Conservation (phyloP, 352 stramenopile genomes). For the Globisporangium spinosum region DNA sequence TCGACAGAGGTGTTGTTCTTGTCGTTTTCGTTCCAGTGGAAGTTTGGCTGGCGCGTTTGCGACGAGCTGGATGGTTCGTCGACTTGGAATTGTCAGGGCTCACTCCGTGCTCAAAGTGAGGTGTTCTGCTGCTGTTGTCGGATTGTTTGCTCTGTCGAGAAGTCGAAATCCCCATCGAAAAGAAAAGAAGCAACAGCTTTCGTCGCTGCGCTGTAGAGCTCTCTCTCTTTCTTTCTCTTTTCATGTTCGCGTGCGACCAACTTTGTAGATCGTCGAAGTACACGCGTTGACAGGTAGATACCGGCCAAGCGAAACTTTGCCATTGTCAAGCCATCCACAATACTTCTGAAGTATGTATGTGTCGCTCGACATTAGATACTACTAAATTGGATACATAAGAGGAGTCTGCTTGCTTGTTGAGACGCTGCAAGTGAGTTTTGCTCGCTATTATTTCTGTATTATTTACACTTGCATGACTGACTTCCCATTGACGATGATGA, state of each 20-base stretch:
- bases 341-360: too few species aligned
- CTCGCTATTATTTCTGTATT: background rate
- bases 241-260: too few species aligned
- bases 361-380: too few species aligned
- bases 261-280: too few species aligned
- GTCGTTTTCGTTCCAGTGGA: background rate
- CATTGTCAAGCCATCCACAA: too few species aligned
- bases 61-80: background rate
- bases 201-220: too few species aligned
- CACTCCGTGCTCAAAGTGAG: background rate
- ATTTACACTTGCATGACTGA: slow-evolving; percentile 5
- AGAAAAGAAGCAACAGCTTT: too few species aligned
- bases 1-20: background rate
- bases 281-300: too few species aligned
- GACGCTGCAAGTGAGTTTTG: slow-evolving; percentile 5
- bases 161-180: background rate
- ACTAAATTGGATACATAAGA: background rate
- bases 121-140: background rate
- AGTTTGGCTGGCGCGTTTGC: background rate
- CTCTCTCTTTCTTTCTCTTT: too few species aligned
- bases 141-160: background rate
- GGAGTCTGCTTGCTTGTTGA: background rate
- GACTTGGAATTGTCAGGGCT: background rate
- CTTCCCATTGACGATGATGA: background rate
- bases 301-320: too few species aligned